A percentile compares a stretch with the other conserved stretches of the same genome.
Conservation (phyloP, 148 eudicot genomes). For the Rhododendron kiyosumense region DNA sequence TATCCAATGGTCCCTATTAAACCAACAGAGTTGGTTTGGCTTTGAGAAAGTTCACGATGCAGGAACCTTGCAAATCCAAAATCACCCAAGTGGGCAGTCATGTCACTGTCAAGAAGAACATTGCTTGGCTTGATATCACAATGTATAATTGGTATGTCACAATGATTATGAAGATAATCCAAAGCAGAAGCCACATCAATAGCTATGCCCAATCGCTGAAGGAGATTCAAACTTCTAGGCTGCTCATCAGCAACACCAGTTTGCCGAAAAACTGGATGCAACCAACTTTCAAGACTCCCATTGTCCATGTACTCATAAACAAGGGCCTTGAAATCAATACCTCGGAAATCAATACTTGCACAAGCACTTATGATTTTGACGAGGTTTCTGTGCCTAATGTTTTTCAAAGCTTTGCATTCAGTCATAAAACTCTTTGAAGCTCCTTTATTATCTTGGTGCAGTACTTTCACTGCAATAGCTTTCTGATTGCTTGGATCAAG, state of each 20-base stretch:
- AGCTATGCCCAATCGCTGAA: conserved; percentile 8
- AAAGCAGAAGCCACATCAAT: not conserved
- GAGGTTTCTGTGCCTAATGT: conserved; percentile 11
- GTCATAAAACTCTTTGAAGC: conserved; percentile 19
- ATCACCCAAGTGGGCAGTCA: too few species aligned
- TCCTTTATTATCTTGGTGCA: conserved; percentile 20
- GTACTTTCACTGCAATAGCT: conserved; percentile 25
- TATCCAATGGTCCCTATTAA: conserved; percentile 19
- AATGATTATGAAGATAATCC: conserved; percentile 19
- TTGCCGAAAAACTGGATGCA: conserved; percentile 3
- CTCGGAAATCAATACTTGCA: conserved; percentile 13
- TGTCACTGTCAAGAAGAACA: not conserved
- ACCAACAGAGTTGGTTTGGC: not conserved
- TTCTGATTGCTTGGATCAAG: not conserved
- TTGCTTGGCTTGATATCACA: conserved; percentile 22
- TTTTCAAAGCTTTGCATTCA: conserved; percentile 12
- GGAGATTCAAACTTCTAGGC: not conserved
- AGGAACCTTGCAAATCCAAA: conserved; percentile 13
- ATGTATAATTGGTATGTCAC: conserved; percentile 11
- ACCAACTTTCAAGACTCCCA: conserved; percentile 17
- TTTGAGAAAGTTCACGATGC: not conserved
- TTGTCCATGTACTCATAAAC: conserved; percentile 15
- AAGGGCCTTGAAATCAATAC: conserved; percentile 10
- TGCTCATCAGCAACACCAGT: not conserved
- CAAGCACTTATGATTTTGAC: conserved; percentile 14